Percentiles rank a stretch among this genome's conserved stretches.
Conservation (phyloP, 2,329 filamentous ascomycete species). For the Exophiala viscosa region DNA sequence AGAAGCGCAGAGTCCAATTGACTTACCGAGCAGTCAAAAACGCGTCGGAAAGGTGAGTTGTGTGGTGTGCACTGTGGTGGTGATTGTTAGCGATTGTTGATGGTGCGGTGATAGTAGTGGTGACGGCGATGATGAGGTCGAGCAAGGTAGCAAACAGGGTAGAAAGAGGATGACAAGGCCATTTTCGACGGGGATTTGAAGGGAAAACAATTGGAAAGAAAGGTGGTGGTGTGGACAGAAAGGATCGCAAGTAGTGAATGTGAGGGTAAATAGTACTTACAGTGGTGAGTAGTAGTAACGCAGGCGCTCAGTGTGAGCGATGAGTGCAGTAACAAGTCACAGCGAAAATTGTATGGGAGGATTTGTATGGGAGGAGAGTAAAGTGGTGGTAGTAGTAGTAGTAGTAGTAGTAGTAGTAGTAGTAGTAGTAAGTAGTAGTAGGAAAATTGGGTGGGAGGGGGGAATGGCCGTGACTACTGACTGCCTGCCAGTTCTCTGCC, state of each 20-base stretch:
- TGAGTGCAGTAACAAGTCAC: no score
- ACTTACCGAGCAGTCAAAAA: slow-evolving; percentile 18
- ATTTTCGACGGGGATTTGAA: slow-evolving; percentile 27
- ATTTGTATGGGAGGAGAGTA: slow-evolving; percentile 10
- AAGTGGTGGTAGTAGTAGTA: slow-evolving; percentile 1
- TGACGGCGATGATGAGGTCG: slow-evolving; percentile 28
- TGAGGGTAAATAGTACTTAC: slow-evolving; percentile 23
- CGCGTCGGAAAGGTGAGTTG: slow-evolving; percentile 16
- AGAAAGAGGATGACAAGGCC: slow-evolving; percentile 19
- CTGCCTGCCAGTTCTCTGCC: no score
- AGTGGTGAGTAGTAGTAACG: slow-evolving; percentile 12
- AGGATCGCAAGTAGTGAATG: slow-evolving; percentile 19
- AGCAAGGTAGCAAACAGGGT: slow-evolving; percentile 14
- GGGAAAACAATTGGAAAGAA: slow-evolving; percentile 13
- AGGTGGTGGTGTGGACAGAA: slow-evolving; percentile 10
- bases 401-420: slow-evolving; percentile 2
- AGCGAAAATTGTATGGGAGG: slow-evolving; percentile 9
- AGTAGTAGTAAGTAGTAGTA: slow-evolving; percentile 7
- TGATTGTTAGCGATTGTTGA: slow-evolving; percentile 38
- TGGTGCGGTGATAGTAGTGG: slow-evolving; percentile 23
- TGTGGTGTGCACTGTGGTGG: slow-evolving; percentile 19
- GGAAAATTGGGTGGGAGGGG: slow-evolving; percentile 4
- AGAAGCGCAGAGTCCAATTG: neutral
- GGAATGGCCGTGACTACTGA: neutral
- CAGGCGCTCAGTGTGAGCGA: slow-evolving; percentile 7